These are phyloP conservation scores for Rauvolfia tetraphylla DNA, from an alignment of 257 asterid genomes.

Conservation along the genomic window DNA sequence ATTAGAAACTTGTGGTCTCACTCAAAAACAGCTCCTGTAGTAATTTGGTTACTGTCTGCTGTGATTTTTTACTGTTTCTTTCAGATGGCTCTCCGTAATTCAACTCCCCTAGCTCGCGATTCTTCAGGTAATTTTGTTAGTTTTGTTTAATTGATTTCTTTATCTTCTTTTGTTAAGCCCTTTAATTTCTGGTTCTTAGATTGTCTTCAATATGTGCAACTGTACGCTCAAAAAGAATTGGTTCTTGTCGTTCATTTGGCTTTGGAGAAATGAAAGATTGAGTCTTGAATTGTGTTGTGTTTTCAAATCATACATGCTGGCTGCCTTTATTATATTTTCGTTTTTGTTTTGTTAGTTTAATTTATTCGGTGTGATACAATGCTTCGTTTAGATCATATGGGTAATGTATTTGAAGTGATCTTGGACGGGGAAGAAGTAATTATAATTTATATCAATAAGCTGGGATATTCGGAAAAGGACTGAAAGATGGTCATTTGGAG, in stretches of 20 bases:
- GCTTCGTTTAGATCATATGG: neutral
- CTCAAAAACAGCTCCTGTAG: slow-evolving; percentile 33
- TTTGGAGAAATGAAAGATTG: neutral
- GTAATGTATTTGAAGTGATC: slow-evolving; percentile 1
- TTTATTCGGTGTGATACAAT: neutral
- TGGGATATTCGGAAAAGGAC: too few species aligned
- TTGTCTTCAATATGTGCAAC: neutral
- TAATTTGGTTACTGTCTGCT: slow-evolving; percentile 56
- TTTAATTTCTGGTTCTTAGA: neutral
- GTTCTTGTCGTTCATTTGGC: neutral
- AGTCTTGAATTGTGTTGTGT: neutral
- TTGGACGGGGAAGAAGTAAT: neutral
- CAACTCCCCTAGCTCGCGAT: neutral
- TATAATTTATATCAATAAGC: neutral
- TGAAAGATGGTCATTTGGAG: neutral
- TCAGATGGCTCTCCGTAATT: slow-evolving; percentile 46
- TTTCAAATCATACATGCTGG: neutral
- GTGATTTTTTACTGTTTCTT: slow-evolving; percentile 47
- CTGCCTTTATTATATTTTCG: neutral
- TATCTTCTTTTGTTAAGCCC: neutral
- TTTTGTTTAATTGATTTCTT: neutral
- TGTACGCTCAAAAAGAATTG: neutral
- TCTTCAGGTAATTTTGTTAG: slow-evolving; percentile 29
- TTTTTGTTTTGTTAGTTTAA: neutral
- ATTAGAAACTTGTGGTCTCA: slow-evolving; percentile 35